phyloP scores from a whole-genome alignment of 2,329 filamentous ascomycete genomes.

The Alternaria triticina region DNA sequence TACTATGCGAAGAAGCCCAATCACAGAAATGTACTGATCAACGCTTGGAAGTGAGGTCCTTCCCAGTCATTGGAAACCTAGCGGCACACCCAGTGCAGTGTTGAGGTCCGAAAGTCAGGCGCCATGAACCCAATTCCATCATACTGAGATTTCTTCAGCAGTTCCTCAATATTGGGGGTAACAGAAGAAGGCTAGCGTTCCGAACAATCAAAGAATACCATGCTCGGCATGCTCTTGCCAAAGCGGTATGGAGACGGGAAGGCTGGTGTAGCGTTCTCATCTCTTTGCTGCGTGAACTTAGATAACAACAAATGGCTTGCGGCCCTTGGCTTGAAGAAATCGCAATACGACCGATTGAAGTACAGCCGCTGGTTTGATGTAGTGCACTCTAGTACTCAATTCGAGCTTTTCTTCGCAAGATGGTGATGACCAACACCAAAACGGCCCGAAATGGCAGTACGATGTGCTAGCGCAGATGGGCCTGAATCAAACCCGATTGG shows the following conservation, averaged over 20 bases:
- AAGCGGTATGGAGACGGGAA: slow-evolving; percentile 62
- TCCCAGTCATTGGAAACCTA: slow-evolving; percentile 4
- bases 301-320: slow-evolving; percentile 61
- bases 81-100: slow-evolving; percentile 13
- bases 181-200: slow-evolving; percentile 57
- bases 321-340: slow-evolving; percentile 51
- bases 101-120: slow-evolving; percentile 17
- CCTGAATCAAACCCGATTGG: neutral
- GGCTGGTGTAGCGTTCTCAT: slow-evolving; percentile 67
- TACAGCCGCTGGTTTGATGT: neutral
- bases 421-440: neutral
- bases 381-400: neutral
- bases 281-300: slow-evolving; percentile 65
- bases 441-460: neutral
- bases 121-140: slow-evolving; percentile 32
- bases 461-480: neutral
- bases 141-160: slow-evolving; percentile 45
- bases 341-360: neutral
- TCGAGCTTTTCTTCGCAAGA: neutral
- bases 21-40: neutral
- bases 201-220: slow-evolving; percentile 62
- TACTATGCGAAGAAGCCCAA: neutral
- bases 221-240: slow-evolving; percentile 62
- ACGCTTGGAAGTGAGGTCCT: neutral
- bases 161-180: slow-evolving; percentile 47